These are phyloP conservation scores for Penicillium paxilli DNA, from an alignment of 495 filamentous ascomycete genomes.

Conservation along the genomic window DNA sequence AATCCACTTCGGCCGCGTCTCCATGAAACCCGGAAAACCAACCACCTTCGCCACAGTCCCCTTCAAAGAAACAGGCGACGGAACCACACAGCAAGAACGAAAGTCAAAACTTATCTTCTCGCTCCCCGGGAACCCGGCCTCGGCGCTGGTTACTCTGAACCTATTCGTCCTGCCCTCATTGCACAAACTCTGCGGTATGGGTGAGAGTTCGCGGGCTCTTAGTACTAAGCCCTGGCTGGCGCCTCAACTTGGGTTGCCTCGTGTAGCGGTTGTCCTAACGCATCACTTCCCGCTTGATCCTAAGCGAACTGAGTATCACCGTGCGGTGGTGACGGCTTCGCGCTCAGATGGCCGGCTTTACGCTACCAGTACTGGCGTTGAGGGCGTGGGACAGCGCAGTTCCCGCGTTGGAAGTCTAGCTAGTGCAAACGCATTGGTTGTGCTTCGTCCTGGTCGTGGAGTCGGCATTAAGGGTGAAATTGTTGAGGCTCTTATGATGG, in stretches of 20 bases:
- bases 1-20: slow-evolving; percentile 94
- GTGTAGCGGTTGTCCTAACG: slow-evolving; percentile 66
- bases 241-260: slow-evolving; percentile 63
- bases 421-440: slow-evolving; percentile 82
- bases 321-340: slow-evolving; percentile 63
- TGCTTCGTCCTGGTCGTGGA: slow-evolving; percentile 61
- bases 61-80: slow-evolving; percentile 40
- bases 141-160: slow-evolving; percentile 87
- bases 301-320: slow-evolving; percentile 82
- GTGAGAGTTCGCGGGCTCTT: slow-evolving; percentile 27
- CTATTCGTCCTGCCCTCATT: slow-evolving; percentile 90
- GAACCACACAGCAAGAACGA: slow-evolving; percentile 49
- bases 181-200: slow-evolving; percentile 61
- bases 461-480: slow-evolving; percentile 51
- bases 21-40: slow-evolving; percentile 97
- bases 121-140: slow-evolving; percentile 91
- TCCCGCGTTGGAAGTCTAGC: slow-evolving; percentile 85
- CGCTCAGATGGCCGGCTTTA: slow-evolving; percentile 65
- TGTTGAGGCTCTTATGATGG: slow-evolving; percentile 65
- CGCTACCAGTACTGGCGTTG: slow-evolving; percentile 79
- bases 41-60: slow-evolving; percentile 94
- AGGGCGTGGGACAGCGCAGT: slow-evolving; percentile 68
- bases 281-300: slow-evolving; percentile 73
- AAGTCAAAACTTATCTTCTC: slow-evolving; percentile 77
- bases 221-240: slow-evolving; percentile 21